phyloP scores from a whole-genome alignment of 805 yeast genomes.

The Tetrapisispora fleetii region DNA sequence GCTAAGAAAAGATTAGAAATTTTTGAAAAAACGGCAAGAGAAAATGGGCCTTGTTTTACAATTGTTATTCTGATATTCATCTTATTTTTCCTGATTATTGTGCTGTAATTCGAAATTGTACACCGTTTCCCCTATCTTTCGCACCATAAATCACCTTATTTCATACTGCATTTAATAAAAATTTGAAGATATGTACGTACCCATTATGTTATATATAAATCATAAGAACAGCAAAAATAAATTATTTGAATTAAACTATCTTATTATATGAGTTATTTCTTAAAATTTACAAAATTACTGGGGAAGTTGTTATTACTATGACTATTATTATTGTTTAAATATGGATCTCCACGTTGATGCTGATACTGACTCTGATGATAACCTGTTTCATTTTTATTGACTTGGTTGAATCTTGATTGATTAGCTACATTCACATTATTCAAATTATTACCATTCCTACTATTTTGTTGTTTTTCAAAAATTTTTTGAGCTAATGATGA shows the following conservation, averaged over 20 bases:
- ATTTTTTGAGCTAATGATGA: constrained; percentile 14
- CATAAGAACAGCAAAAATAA: too few relatives aligned
- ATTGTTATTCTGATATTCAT: constrained; percentile 37
- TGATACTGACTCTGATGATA: constrained; percentile 7
- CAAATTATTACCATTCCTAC: constrained; percentile 9
- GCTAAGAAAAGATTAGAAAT: constrained; percentile 34
- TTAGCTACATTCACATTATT: constrained; percentile 4
- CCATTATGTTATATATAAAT: neutral
- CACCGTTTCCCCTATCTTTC: neutral
- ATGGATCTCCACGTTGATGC: constrained; percentile 13
- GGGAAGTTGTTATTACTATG: neutral
- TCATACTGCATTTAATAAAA: neutral
- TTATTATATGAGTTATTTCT: neutral
- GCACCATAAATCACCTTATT: neutral
- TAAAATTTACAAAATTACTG: neutral
- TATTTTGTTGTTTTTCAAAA: constrained; percentile 15
- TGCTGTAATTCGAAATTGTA: neutral
- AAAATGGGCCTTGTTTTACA: constrained; percentile 41
- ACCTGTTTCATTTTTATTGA: constrained; percentile 5
- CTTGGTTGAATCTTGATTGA: constrained; percentile 5
- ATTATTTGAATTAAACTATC: neutral
- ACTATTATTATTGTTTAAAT: constrained; percentile 9
- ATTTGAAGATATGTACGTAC: too few relatives aligned
- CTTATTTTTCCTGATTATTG: constrained; percentile 26
- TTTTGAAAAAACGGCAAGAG: constrained; percentile 34